Base-by-base conservation (phyloP, 129 eudicot genomes). In the Lonicera japonica region DNA sequence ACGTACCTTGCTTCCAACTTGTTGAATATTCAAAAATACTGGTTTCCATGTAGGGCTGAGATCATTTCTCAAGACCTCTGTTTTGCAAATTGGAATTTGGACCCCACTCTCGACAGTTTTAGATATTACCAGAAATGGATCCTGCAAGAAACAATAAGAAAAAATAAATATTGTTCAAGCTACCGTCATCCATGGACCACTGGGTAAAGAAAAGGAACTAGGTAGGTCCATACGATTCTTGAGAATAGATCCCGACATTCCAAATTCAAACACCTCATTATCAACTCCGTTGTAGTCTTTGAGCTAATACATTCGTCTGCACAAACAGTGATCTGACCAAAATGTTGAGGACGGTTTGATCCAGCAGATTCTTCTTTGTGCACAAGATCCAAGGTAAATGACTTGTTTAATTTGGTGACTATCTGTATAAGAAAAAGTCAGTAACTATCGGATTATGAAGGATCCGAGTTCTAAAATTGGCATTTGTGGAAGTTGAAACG, bases 1-100 rank as follows among this genome's bases (percentile, higher is more conserved):
- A 17, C 59, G 59, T 82, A 87, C 97, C 97, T 88, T 92, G 76
- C 96, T 85, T 55, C 99, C 96, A 61, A 83, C 91, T 77, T 86
- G 96, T 67, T 87, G 89, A 60, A 83, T 77, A 52, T 79, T 92
- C 77, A 92, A 40, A 58, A 70, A 82, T 45, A 88, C 25, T 0
- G 87, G 96, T 65, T 92, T 85, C 99, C 99, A 92, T 25, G 66
- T 66, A 15, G 99, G 99, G 45, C 76, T 72, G 55, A 85, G 83
- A 65, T 92, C 87, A 70, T 92, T 84, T 73, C 80, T 83, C 63
- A 92, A 21, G 45, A 82, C 96, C 74, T 92, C 99, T 56, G 99
- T 92, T 77, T 82, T 92, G 83, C 91, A 85, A 75, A 92, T 71
- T 18, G 96, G 99, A 68, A 85, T 67, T 21, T 83, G 24, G 25